A percentile compares a stretch with the other conserved stretches of the same genome.
Evolutionary conservation across 2,329 filamentous ascomycete species (phyloP).

Genomic region (Coniochaeta ligniaria): DNA sequence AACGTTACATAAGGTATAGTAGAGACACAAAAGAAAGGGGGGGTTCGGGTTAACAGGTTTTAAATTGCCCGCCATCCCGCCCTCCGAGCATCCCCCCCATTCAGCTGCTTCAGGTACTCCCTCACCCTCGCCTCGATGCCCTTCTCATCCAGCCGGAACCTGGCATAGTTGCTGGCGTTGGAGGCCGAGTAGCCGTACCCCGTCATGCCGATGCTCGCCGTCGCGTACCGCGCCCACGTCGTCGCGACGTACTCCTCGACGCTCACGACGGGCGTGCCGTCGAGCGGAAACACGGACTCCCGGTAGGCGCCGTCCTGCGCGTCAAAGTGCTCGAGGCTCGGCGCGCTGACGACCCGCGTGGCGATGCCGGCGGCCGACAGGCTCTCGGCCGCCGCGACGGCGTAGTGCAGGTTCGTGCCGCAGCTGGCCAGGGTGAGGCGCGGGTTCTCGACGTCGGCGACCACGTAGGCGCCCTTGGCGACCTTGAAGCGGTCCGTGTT

Average conservation of each 20-base stretch:
- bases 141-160: conserved; percentile 35
- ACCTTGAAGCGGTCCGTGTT: conserved; percentile 23
- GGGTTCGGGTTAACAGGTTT: too few species aligned
- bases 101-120: conserved; percentile 13
- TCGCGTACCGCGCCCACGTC: conserved; percentile 41
- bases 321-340: conserved; percentile 28
- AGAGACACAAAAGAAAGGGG: too few species aligned
- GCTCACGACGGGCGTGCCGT: conserved; percentile 30
- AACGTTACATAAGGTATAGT: too few species aligned
- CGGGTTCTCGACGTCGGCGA: conserved; percentile 22
- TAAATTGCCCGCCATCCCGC: conserved; percentile 15
- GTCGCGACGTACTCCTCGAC: conserved; percentile 40
- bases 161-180: conserved; percentile 35
- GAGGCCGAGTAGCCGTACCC: conserved; percentile 39
- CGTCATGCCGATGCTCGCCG: conserved; percentile 36
- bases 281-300: conserved; percentile 24
- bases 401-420: conserved; percentile 31
- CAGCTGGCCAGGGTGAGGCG: conserved; percentile 30
- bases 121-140: conserved; percentile 25
- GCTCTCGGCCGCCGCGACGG: conserved; percentile 30
- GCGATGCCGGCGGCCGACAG: conserved; percentile 22
- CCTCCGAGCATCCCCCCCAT: conserved; percentile 12
- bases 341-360: conserved; percentile 27
- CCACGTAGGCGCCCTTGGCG: conserved; percentile 30
- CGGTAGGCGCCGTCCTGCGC: conserved; percentile 8